Base-by-base conservation (phyloP, 2,329 filamentous ascomycete genomes). In the Fusarium solani-melongenae region DNA sequence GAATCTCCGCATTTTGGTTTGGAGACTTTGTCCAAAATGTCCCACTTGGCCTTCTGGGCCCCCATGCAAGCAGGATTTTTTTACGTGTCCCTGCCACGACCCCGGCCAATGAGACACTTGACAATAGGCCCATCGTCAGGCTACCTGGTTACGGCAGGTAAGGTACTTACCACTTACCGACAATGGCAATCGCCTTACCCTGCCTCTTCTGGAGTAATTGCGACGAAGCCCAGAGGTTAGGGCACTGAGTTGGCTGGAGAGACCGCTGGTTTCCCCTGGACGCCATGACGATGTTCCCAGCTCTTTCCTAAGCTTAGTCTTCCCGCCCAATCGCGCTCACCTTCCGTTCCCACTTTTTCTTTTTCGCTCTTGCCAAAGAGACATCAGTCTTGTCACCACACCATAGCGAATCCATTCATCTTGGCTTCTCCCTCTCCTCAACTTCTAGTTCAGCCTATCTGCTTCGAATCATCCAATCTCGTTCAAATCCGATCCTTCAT, bases 1-100 rank as follows among this genome's bases (percentile, higher is more conserved):
- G 56, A 57, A 67, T 69, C 72, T 75, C 72, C 72, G 72, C 72
- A 75, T 62, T 72, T 33, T 24, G 22, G 70, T 58, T 78, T 76
- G 76, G 72, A 76, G 76, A 77, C 74, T 58, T 39, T 34, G 49
- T 34, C 60, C 38, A 67, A 59, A 46, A 55, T 34, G 59, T 51
- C 58, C 61, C 61, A 70, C 44, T 38, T 57, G 53, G 33, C 20
- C 57, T 38, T 65, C 69, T 24, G 51, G 17, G 51, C 58, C 46
- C 68, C 69, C 46, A 57, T 64, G 53, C 58, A 58, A 64, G 53
- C 62, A 66, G 61, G 55, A 55, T 64, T 67, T 67, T 64, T 67
- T 67, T 60, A 38, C 24, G 70, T 51, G 51, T 56, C 44, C 61
- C 55, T 60, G 65, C 53, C 34, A 27, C 5, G 29, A 20, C 67